Percentiles rank a stretch among this genome's conserved stretches.
These are phyloP conservation scores for Brassica napus DNA, from an alignment of 345 rosid genomes.

Conservation along the genomic window DNA sequence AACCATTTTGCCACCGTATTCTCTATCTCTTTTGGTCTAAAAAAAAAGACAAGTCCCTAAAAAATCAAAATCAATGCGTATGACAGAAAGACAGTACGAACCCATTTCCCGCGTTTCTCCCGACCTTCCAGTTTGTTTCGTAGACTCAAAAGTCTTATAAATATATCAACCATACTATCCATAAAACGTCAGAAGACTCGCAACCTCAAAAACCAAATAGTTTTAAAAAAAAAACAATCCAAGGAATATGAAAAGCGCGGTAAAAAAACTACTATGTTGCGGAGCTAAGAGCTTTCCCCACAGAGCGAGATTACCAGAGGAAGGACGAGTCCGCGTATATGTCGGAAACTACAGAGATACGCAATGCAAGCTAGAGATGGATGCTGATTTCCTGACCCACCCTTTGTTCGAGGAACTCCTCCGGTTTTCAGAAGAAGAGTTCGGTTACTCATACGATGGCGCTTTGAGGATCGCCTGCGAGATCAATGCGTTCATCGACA, in stretches of 20 bases:
- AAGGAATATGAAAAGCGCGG: constrained; percentile 36
- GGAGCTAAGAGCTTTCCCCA: constrained; percentile 45
- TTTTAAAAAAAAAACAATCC: background rate
- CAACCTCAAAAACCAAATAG: background rate
- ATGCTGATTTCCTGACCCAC: constrained; percentile 49
- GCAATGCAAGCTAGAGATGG: constrained; percentile 47
- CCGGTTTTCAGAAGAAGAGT: constrained; percentile 35
- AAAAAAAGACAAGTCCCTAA: background rate
- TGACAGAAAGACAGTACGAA: background rate
- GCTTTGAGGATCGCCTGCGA: constrained; percentile 55
- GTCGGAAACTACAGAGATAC: constrained; percentile 49
- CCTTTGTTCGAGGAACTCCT: constrained; percentile 50
- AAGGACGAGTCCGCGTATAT: constrained; percentile 45
- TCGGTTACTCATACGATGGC: constrained; percentile 41
- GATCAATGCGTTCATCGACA: constrained; percentile 44
- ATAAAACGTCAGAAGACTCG: constrained; percentile 1
- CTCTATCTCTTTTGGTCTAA: background rate
- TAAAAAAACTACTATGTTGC: constrained; percentile 52
- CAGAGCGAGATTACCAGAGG: constrained; percentile 13
- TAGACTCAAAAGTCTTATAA: background rate
- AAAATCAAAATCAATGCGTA: background rate
- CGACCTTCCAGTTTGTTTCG: background rate
- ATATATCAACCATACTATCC: background rate
- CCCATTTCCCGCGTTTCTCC: constrained; percentile 11
- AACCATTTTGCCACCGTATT: background rate